Conservation (phyloP, 1,284 basidiomycete species). For the Tetrapyrgos nigripes region DNA sequence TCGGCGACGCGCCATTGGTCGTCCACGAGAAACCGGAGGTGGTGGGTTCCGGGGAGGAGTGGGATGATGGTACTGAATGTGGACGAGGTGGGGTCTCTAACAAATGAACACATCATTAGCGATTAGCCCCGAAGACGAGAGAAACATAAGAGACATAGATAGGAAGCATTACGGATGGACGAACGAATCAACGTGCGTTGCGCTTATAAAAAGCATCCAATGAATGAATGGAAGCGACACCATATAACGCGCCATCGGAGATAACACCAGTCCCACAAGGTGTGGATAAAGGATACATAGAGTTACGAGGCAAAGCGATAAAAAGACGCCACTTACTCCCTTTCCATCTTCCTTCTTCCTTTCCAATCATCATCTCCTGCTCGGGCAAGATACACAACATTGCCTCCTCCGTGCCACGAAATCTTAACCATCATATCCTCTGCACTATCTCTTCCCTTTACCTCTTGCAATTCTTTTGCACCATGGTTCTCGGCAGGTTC, state of each 20-base stretch:
- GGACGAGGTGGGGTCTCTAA: conserved; percentile 32
- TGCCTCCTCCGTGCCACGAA: conserved; percentile 67
- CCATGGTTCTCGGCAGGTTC: neutral
- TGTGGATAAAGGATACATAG: neutral
- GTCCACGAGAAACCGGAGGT: conserved; percentile 96
- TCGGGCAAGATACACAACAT: conserved; percentile 65
- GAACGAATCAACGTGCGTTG: neutral
- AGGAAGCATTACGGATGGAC: neutral
- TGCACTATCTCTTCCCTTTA: neutral
- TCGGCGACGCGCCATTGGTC: conserved; percentile 83
- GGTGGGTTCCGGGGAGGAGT: conserved; percentile 91
- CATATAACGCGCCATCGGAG: neutral
- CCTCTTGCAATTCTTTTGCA: neutral
- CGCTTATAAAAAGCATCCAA: neutral
- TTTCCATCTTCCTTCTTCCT: conserved; percentile 64
- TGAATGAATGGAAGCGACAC: neutral
- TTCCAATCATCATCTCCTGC: conserved; percentile 80
- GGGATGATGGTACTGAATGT: conserved; percentile 54
- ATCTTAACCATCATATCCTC: conserved; percentile 56
- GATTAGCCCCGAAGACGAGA: conserved; percentile 6
- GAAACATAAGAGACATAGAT: neutral
- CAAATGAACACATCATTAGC: neutral
- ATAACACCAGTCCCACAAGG: too few species aligned
- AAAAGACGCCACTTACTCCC: conserved; percentile 53
- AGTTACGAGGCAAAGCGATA: neutral